Evolutionary conservation across 2,329 filamentous ascomycete species (phyloP).

Genomic region (Intubia oerlemansii): DNA sequence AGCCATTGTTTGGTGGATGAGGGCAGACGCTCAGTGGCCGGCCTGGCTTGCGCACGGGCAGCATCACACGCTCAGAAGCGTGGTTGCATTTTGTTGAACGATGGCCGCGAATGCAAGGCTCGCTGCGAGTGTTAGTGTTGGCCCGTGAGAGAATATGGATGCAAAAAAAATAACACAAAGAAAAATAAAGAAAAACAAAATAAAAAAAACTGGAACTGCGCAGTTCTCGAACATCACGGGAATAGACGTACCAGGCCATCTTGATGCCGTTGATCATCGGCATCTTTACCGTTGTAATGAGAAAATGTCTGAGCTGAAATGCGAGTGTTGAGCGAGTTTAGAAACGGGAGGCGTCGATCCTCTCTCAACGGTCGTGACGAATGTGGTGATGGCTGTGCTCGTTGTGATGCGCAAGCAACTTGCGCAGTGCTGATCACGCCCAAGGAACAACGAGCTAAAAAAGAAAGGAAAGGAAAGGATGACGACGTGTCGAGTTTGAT

Average conservation of each 20-base stretch:
- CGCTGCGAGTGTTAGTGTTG: slow-evolving; percentile 19
- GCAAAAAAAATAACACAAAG: background rate
- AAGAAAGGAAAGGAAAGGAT: too few species aligned
- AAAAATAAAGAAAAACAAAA: background rate
- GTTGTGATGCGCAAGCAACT: background rate
- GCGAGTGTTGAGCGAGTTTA: background rate
- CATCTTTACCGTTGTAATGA: too few species aligned
- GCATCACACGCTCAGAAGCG: slow-evolving; percentile 42
- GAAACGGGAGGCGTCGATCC: background rate
- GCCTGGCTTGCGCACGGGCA: slow-evolving; percentile 51
- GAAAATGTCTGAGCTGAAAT: too few species aligned
- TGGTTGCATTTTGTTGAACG: slow-evolving; percentile 58
- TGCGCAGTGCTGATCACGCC: background rate
- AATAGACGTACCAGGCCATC: slow-evolving; percentile 45
- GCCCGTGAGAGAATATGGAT: too few species aligned
- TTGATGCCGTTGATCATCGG: slow-evolving; percentile 48
- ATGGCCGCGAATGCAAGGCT: slow-evolving; percentile 56
- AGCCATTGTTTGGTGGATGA: slow-evolving; percentile 38
- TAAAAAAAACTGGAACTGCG: slow-evolving; percentile 2
- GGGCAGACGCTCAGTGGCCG: slow-evolving; percentile 49
- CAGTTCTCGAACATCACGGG: too few species aligned
- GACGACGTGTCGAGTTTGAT: too few species aligned
- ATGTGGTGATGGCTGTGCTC: too few species aligned
- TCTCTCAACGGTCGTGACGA: too few species aligned
- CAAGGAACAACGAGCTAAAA: too few species aligned